Conservation (phyloP, 305 asterid species). For the Fraxinus paxiana region DNA sequence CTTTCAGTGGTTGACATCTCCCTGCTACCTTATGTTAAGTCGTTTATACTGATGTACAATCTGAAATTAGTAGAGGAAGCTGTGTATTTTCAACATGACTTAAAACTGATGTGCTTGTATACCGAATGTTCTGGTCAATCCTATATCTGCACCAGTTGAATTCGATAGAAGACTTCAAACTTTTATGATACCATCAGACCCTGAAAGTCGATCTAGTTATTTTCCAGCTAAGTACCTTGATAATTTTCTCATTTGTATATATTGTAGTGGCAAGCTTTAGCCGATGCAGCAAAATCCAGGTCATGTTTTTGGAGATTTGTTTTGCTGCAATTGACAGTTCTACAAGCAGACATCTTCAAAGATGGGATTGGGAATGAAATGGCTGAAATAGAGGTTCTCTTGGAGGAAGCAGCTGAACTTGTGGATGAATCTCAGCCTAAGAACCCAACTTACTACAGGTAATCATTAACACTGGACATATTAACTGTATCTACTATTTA, state of each 20-base stretch:
- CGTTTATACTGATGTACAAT: background rate
- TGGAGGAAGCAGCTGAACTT: constrained; percentile 99
- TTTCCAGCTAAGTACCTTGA: constrained; percentile 16
- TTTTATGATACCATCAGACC: constrained; percentile 5
- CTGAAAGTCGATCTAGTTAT: constrained; percentile 9
- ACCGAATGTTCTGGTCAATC: background rate
- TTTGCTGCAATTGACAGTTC: constrained; percentile 66
- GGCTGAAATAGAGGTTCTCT: constrained; percentile 84
- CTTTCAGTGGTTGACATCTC: background rate
- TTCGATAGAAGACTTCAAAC: background rate
- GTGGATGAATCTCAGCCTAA: constrained; percentile 77
- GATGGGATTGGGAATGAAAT: constrained; percentile 67
- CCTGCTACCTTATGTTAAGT: constrained; percentile 3
- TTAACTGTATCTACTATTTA: background rate
- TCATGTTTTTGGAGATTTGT: constrained; percentile 93
- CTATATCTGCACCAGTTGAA: background rate
- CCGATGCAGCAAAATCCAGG: constrained; percentile 70
- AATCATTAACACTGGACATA: constrained; percentile 3
- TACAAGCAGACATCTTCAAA: constrained; percentile 60
- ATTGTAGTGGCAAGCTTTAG: constrained; percentile 81
- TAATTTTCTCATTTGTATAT: constrained; percentile 31
- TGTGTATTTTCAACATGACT: constrained; percentile 10
- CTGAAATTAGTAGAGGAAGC: constrained; percentile 13
- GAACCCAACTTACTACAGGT: constrained; percentile 96
- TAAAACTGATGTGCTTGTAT: background rate